Conservation (phyloP, 1,139 yeast species). For the Candida tetrigidarum region DNA sequence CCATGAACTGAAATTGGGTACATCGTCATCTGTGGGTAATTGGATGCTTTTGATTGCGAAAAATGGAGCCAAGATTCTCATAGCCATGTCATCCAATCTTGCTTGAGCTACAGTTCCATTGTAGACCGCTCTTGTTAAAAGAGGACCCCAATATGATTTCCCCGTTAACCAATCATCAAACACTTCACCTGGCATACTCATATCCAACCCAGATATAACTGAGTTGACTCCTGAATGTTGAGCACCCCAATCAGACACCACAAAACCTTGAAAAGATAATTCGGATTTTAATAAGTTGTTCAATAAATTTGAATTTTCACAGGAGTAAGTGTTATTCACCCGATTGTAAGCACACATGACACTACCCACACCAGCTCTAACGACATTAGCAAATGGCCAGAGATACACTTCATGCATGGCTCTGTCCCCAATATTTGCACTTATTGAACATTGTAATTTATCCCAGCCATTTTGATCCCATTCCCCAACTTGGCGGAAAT, state of each 20-base stretch:
- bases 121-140: slow-evolving; percentile 57
- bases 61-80: slow-evolving; percentile 61
- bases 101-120: slow-evolving; percentile 60
- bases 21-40: slow-evolving; percentile 42
- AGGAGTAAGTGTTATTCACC: slow-evolving; percentile 61
- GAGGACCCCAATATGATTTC: slow-evolving; percentile 61
- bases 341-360: slow-evolving; percentile 66
- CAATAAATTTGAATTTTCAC: slow-evolving; percentile 62
- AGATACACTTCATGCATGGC: slow-evolving; percentile 65
- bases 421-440: slow-evolving; percentile 61
- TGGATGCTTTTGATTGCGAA: slow-evolving; percentile 42
- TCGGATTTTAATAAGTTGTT: slow-evolving; percentile 63
- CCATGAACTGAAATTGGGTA: slow-evolving; percentile 65
- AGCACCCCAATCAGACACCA: slow-evolving; percentile 70
- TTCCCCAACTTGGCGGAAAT: slow-evolving; percentile 61
- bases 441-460: slow-evolving; percentile 38
- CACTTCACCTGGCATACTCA: slow-evolving; percentile 70
- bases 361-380: slow-evolving; percentile 63
- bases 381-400: slow-evolving; percentile 71
- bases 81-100: slow-evolving; percentile 65
- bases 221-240: slow-evolving; percentile 61
- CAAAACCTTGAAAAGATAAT: slow-evolving; percentile 69
- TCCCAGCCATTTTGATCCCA: slow-evolving; percentile 54
- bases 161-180: slow-evolving; percentile 59
- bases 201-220: slow-evolving; percentile 63